Base-by-base conservation (phyloP, 331 rosid genomes). In the Erythrophleum ivorense region DNA sequence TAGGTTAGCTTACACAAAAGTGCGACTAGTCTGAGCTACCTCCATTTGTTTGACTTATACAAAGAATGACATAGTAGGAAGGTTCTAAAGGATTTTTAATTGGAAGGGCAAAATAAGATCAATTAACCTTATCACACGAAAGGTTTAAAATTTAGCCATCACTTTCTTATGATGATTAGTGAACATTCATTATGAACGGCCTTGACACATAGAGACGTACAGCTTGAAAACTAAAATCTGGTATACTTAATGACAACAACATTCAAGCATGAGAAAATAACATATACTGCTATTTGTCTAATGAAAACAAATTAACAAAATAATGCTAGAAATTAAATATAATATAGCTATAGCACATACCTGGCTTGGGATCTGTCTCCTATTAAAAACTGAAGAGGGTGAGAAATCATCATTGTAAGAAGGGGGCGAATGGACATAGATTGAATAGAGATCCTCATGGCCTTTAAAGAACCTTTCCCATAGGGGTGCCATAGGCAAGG, bases 331-430 rank as follows among this genome's bases (percentile, higher is more conserved):
- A 43, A 7, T 8, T 15, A 7, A 9, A 11, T 29, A 31, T 1
- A 60, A 8, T 15, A 58, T 33, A 58, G 34, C 29, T 12, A 13
- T 31, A 13, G 24, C 62, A 7, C 21, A 31, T 87, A 91, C 92
- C 93, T 89, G 88, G 81, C 93, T 91, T 34, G 91, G 95, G 81
- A 91, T 85, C 80, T 89, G 95, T 64, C 88, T 89, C 81, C 69
- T 78, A 75, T 88, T 86, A 75, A 89, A 89, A 64, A 88, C 91
- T 2, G 95, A 89, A 13, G 92, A 74, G 13, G 91, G 71, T 0
- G 86, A 70, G 78, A 76, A 89, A 19, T 83, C 62, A 16, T 89
- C 75, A 40, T 55, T 48, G 78, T 89, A 88, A 14, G 91, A 89
- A 53, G 95, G 95, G 75, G 84, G 6, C 2, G 95, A 76, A 75